These are phyloP conservation scores for Globisporangium irregulare DNA, from an alignment of 352 stramenopile genomes.

Conservation along the genomic window DNA sequence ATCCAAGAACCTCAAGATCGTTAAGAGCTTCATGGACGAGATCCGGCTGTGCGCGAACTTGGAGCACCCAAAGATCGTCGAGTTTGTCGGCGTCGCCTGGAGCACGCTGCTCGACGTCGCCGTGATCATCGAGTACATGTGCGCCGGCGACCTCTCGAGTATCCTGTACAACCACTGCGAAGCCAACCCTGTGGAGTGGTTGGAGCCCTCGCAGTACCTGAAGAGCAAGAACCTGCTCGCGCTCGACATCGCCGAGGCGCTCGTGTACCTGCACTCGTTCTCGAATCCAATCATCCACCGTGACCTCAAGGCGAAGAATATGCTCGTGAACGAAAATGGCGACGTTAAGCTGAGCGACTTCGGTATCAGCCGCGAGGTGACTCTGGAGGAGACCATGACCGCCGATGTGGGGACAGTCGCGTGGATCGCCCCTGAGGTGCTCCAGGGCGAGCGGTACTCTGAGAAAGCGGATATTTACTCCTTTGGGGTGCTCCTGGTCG, in stretches of 20 bases:
- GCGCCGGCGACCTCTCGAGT: conserved; percentile 35
- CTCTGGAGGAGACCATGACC: background rate
- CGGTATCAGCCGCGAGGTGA: conserved; percentile 57
- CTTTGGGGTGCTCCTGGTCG: background rate
- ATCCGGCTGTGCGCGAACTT: conserved; percentile 59
- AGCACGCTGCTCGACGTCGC: conserved; percentile 44
- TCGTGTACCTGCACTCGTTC: conserved; percentile 58
- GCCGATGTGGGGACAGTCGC: background rate
- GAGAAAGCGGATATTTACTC: background rate
- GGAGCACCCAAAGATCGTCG: conserved; percentile 50
- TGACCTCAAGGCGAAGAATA: conserved; percentile 48
- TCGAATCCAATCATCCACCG: conserved; percentile 43
- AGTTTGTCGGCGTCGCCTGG: conserved; percentile 50
- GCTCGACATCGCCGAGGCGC: conserved; percentile 42
- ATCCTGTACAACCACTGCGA: conserved; percentile 23
- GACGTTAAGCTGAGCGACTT: conserved; percentile 77
- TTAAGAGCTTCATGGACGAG: conserved; percentile 54
- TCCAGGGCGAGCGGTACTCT: background rate
- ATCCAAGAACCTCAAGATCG: conserved; percentile 19
- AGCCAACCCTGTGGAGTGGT: conserved; percentile 11
- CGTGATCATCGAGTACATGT: conserved; percentile 47
- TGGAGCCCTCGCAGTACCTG: background rate
- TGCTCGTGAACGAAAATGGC: conserved; percentile 26
- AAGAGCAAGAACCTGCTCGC: conserved; percentile 38
- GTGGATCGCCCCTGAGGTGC: background rate